phyloP scores from a whole-genome alignment of 176 grass and related monocot genomes.

The Rhipidocladum racemiflorum region DNA sequence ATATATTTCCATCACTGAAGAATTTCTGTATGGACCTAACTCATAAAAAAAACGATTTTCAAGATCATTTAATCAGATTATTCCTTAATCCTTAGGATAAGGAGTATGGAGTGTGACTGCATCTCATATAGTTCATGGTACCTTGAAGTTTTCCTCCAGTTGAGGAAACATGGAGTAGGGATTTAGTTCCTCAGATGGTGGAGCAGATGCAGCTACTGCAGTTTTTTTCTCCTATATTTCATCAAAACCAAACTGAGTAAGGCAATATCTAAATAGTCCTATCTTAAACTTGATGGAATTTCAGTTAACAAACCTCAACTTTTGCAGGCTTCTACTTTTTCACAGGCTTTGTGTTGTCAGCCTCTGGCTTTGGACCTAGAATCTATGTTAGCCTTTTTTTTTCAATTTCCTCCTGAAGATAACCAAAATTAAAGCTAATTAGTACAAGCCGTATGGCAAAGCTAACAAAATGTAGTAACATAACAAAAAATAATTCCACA shows the following conservation, averaged over 20 bases:
- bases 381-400: constrained; percentile 60
- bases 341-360: constrained; percentile 80
- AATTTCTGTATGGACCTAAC: constrained; percentile 94
- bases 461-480: neutral
- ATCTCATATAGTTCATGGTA: constrained; percentile 24
- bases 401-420: constrained; percentile 76
- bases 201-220: constrained; percentile 34
- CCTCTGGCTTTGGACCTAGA: constrained; percentile 76
- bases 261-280: neutral
- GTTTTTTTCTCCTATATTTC: constrained; percentile 63
- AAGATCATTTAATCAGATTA: neutral
- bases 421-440: neutral
- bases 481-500: neutral
- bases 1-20: constrained; percentile 77
- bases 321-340: constrained; percentile 87
- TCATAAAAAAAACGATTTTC: neutral
- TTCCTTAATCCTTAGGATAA: neutral
- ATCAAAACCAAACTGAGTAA: constrained; percentile 16
- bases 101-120: neutral
- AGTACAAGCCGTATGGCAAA: neutral
- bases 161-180: constrained; percentile 92
- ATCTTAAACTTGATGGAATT: neutral
- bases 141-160: constrained; percentile 85
- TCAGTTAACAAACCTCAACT: constrained; percentile 63
- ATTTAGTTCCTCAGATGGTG: constrained; percentile 76